Evolutionary conservation across 805 yeast species (phyloP).

Genomic region (Saturnispora zaruensis): DNA sequence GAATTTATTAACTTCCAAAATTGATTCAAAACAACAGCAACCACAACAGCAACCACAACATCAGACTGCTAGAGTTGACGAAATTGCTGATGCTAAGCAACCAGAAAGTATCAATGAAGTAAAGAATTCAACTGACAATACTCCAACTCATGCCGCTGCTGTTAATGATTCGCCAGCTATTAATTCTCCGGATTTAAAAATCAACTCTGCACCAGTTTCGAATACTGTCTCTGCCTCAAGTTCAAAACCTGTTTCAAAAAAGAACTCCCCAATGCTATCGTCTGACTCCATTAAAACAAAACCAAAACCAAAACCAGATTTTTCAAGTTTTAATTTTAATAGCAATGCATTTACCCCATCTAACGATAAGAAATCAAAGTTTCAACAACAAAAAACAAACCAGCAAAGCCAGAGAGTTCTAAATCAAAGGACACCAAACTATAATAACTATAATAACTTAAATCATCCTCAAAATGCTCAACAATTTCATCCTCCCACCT

Average conservation of each 20-base stretch:
- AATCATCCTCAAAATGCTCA: constrained; percentile 44
- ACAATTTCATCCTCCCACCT: constrained; percentile 37
- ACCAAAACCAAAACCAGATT: constrained; percentile 10
- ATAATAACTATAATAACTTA: background rate
- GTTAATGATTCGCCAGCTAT: background rate
- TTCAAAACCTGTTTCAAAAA: constrained; percentile 1
- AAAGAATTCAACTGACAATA: background rate
- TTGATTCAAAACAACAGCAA: background rate
- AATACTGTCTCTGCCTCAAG: background rate
- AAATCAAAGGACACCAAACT: constrained; percentile 32
- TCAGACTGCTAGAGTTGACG: background rate
- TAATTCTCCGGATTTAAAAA: background rate
- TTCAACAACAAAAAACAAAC: background rate
- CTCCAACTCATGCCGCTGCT: background rate
- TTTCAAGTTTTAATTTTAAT: background rate
- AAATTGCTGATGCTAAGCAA: background rate
- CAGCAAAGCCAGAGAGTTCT: constrained; percentile 10
- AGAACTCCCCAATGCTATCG: constrained; percentile 5
- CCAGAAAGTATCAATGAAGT: background rate
- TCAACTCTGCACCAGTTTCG: background rate
- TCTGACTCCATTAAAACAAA: background rate
- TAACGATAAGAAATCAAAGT: background rate
- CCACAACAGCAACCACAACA: background rate
- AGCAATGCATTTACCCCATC: constrained; percentile 6
- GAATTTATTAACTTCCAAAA: constrained; percentile 18